Percentiles rank a stretch among this genome's conserved stretches.
Evolutionary conservation across 2,329 filamentous ascomycete genomes (phyloP).

Genomic region (Hypoxylon sp.): DNA sequence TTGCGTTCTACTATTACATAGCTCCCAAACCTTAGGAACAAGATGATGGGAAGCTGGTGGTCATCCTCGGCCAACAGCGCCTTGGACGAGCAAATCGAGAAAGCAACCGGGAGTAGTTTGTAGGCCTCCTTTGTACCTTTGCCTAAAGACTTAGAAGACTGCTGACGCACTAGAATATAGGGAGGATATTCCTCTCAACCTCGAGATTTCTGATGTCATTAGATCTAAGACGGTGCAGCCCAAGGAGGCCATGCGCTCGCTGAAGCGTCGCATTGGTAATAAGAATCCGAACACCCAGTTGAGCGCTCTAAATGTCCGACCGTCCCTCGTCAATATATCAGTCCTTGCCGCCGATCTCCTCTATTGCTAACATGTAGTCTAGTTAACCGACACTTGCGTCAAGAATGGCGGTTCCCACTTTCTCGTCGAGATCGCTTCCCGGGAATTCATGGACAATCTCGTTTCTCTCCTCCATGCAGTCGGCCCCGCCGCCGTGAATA

Average conservation of each 20-base stretch:
- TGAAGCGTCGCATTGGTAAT: conserved; percentile 95
- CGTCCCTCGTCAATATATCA: not conserved
- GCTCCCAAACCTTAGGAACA: conserved; percentile 23
- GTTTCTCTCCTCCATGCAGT: conserved; percentile 89
- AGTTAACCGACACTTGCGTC: conserved; percentile 97
- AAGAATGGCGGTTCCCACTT: conserved; percentile 99
- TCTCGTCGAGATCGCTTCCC: conserved; percentile 92
- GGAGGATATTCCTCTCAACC: conserved; percentile 96
- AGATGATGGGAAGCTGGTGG: conserved; percentile 91
- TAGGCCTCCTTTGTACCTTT: conserved; percentile 63
- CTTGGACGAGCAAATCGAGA: conserved; percentile 97
- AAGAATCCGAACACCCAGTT: conserved; percentile 98
- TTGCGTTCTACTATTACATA: conserved; percentile 17
- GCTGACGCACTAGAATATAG: conserved; percentile 62
- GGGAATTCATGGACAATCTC: conserved; percentile 98
- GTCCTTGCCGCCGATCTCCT: not conserved
- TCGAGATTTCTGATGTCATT: conserved; percentile 98
- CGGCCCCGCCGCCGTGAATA: conserved; percentile 80
- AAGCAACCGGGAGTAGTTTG: conserved; percentile 94
- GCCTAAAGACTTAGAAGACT: conserved; percentile 42
- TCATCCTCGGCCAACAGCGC: conserved; percentile 91
- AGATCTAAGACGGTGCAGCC: conserved; percentile 97
- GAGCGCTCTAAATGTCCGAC: conserved; percentile 86
- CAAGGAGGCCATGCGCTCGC: conserved; percentile 96
- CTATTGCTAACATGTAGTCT: conserved; percentile 19